phyloP scores from a whole-genome alignment of 192 early-diverging fungal genomes.

The Neocallimastix lanati region DNA sequence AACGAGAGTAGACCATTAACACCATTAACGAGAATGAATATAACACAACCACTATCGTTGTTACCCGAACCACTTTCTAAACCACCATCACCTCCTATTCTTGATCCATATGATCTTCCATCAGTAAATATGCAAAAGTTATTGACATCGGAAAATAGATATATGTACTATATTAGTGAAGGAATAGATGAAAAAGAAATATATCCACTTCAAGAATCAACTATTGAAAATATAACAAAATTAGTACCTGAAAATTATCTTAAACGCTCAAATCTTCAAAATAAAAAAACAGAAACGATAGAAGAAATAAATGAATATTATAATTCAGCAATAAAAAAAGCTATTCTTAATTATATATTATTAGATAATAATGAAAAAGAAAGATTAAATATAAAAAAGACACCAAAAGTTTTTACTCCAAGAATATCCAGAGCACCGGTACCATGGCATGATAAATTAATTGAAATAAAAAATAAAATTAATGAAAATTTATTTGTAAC shows the following conservation, averaged over 20 bases:
- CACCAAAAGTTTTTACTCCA: conserved; percentile 11
- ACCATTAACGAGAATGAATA: background rate
- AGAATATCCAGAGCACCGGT: conserved; percentile 33
- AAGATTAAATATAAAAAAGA: conserved; percentile 21
- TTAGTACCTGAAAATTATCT: conserved; percentile 11
- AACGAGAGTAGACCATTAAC: background rate
- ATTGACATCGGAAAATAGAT: conserved; percentile 28
- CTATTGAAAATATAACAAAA: conserved; percentile 8
- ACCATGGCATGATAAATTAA: conserved; percentile 30
- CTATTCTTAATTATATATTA: conserved; percentile 38
- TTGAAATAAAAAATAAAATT: conserved; percentile 12
- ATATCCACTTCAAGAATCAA: conserved; percentile 15
- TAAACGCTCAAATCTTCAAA: background rate
- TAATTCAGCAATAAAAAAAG: conserved; percentile 18
- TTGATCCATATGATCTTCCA: conserved; percentile 33
- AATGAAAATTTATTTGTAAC: conserved; percentile 29
- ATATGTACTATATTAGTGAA: conserved; percentile 28
- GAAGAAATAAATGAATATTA: conserved; percentile 20
- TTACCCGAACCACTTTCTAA: background rate
- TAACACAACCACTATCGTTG: background rate
- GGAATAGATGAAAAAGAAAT: conserved; percentile 18
- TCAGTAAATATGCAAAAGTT: conserved; percentile 24
- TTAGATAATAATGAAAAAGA: conserved; percentile 24
- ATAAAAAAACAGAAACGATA: conserved; percentile 6
- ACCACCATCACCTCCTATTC: background rate